Evolutionary conservation across 805 yeast species (phyloP).

Genomic region (Maudiozyma serrabonitensis): DNA sequence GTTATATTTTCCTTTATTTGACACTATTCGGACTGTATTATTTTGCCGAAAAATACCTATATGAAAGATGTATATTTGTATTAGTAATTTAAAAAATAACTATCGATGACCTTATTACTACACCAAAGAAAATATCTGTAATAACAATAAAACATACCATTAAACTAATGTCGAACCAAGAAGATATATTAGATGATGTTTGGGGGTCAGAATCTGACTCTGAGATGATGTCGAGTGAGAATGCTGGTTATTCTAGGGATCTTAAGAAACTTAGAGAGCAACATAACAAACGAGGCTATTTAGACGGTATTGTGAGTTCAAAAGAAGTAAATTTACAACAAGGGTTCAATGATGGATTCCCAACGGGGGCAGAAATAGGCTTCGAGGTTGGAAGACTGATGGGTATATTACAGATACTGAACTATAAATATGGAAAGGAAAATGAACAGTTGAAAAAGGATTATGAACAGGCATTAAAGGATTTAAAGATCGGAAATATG

Average conservation of each 20-base stretch:
- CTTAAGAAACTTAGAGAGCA: slow-evolving; percentile 40
- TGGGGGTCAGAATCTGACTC: slow-evolving; percentile 9
- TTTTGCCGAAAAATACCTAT: too few relatives aligned
- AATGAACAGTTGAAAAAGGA: slow-evolving; percentile 13
- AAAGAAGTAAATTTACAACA: slow-evolving; percentile 62
- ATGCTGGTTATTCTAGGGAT: slow-evolving; percentile 13
- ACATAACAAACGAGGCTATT: slow-evolving; percentile 72
- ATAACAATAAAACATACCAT: neutral
- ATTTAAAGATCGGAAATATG: slow-evolving; percentile 49
- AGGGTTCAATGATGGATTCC: slow-evolving; percentile 78
- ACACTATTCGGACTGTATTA: too few relatives aligned
- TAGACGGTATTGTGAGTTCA: slow-evolving; percentile 65
- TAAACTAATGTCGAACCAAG: neutral
- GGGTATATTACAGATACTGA: slow-evolving; percentile 38
- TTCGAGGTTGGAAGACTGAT: slow-evolving; percentile 53
- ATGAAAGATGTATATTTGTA: too few relatives aligned
- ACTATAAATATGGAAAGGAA: slow-evolving; percentile 11
- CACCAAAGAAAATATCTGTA: too few relatives aligned
- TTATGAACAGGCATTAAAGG: slow-evolving; percentile 36
- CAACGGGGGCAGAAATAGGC: slow-evolving; percentile 65
- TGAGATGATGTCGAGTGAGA: neutral
- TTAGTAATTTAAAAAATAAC: too few relatives aligned
- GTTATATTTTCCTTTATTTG: too few relatives aligned
- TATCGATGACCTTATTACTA: too few relatives aligned
- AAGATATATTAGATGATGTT: slow-evolving; percentile 7